Base-by-base conservation (phyloP, 345 rosid genomes). In the Mallotus nudiflorus region DNA sequence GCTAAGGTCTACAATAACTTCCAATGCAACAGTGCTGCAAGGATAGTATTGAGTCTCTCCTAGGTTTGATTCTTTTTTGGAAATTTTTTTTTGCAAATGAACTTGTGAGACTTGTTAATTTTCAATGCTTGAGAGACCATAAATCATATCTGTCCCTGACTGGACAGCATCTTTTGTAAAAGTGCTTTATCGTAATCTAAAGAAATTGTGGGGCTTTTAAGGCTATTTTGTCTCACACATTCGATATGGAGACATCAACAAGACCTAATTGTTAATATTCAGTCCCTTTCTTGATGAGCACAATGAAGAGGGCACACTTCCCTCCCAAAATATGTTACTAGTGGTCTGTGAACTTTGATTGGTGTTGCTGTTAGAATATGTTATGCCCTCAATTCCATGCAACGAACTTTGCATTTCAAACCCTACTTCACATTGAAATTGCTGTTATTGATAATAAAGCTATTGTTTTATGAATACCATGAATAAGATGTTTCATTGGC, bases 321-420 rank as follows among this genome's bases (percentile, higher is more conserved):
- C 45, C 40, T 33, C 64, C 42, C 45, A 59, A 58, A 24, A 33
- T 18, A 58, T 5, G 1, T 57, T 16, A 15, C 35, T n/a, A 59
- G 64, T 35, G 19, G 64, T 18, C 19, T 55, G 25, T 55, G 16
- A 1, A 8, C 13, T 55, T 25, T 14, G 15, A 42, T 19, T 59
- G 25, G 0, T 15, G 4, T 35, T 59, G 16, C 25, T 59, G 15
- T 33, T 37, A 42, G 7, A 10, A 5, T 18, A 16, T 16, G 3
- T 18, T 4, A 59, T 59, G 64, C 64, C 64, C 45, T 59, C 15
- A 59, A 59, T 59, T 9, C 27, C 27, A 59, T 59, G 46, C 44
- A 59, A 58, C 62, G 8, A 53, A 8, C 11, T 11, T 4, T 9
- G 14, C 31, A 53, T 24, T 53, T 1, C 7, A 53, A 53, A 53